These are phyloP conservation scores for Mycena alexandri DNA, from an alignment of 768 basidiomycete species.

Conservation along the genomic window DNA sequence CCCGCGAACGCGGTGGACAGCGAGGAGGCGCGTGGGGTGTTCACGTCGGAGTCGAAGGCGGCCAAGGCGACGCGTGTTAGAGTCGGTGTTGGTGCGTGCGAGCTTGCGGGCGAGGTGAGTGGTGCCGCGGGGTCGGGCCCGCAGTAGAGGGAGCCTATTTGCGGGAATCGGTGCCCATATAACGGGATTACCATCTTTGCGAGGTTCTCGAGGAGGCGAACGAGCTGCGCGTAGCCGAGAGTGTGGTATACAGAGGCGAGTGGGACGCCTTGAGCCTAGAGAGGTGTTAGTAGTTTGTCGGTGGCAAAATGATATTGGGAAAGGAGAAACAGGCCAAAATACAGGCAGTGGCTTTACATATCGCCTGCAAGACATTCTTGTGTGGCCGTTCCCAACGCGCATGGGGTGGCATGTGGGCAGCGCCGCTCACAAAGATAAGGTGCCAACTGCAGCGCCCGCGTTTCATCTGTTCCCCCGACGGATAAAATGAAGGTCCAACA, in stretches of 20 bases:
- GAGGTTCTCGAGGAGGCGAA: constrained; percentile 75
- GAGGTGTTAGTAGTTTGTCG: constrained; percentile 19
- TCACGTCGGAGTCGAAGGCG: constrained; percentile 40
- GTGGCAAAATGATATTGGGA: not conserved
- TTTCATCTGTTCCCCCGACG: too few species aligned
- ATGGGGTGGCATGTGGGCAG: too few species aligned
- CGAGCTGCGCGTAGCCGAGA: constrained; percentile 73
- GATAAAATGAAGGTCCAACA: too few species aligned
- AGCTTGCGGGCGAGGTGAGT: constrained; percentile 11
- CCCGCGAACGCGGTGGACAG: too few species aligned
- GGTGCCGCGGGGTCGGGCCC: constrained; percentile 62
- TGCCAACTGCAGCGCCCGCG: too few species aligned
- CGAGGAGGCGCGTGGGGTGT: constrained; percentile 46
- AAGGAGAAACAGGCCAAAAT: not conserved
- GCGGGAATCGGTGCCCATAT: constrained; percentile 81
- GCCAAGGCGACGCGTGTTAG: constrained; percentile 47
- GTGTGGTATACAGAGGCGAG: constrained; percentile 79
- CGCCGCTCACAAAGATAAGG: too few species aligned
- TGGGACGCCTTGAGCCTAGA: constrained; percentile 80
- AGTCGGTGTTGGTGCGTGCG: constrained; percentile 59
- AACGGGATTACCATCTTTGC: constrained; percentile 78
- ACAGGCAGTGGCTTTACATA: not conserved
- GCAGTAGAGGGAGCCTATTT: constrained; percentile 81
- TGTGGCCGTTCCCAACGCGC: too few species aligned
- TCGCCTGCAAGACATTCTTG: too few species aligned